These are phyloP conservation scores for Solanum hybrid DNA, from an alignment of 305 asterid genomes.

Conservation along the genomic window DNA sequence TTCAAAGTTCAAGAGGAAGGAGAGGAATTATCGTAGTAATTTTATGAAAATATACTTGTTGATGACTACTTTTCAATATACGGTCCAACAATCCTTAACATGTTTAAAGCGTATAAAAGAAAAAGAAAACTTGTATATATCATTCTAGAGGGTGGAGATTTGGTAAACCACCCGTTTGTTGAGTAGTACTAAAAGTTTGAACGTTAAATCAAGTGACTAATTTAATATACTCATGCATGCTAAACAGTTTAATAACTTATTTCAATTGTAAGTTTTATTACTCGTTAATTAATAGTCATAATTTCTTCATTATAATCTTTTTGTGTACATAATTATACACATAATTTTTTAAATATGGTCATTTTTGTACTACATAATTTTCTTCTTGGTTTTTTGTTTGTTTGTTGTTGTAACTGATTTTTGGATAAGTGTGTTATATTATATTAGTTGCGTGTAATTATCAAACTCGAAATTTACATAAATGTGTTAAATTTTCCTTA, in stretches of 20 bases:
- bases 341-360: neutral
- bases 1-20: neutral
- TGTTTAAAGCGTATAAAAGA: neutral
- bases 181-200: neutral
- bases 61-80: neutral
- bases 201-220: neutral
- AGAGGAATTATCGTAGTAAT: neutral
- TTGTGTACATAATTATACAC: neutral
- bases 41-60: neutral
- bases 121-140: neutral
- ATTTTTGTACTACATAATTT: neutral
- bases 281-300: neutral
- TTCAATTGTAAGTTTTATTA: neutral
- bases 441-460: neutral
- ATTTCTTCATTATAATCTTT: neutral
- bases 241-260: neutral
- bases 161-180: neutral
- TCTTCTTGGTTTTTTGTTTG: neutral
- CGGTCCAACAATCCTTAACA: neutral
- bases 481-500: neutral
- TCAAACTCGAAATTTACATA: neutral
- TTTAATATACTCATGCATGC: neutral
- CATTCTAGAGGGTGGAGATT: neutral
- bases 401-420: neutral
- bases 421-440: neutral